A percentile compares a stretch with the other conserved stretches of the same genome.
Evolutionary conservation across 169 alveolate species (phyloP).

Genomic region (Plasmodium ovale): DNA sequence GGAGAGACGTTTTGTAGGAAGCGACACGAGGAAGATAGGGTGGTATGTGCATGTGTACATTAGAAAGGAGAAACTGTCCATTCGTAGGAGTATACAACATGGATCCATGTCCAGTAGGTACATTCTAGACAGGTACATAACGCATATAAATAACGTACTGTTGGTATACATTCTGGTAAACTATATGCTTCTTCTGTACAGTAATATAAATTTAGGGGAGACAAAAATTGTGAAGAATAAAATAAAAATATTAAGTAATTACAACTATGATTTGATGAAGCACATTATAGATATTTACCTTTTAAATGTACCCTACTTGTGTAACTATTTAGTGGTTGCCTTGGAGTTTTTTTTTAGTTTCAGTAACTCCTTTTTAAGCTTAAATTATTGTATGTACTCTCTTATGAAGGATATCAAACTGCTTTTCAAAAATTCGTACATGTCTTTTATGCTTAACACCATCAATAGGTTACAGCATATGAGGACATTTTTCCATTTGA

Average conservation of each 20-base stretch:
- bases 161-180: conserved; percentile 11
- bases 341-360: conserved; percentile 38
- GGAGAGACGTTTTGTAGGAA: not conserved
- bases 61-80: not conserved
- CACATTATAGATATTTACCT: conserved; percentile 17
- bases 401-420: conserved; percentile 19
- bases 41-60: conserved; percentile 14
- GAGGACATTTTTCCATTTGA: conserved; percentile 44
- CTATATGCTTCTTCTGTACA: conserved; percentile 7
- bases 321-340: conserved; percentile 35
- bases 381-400: conserved; percentile 12
- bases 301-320: conserved; percentile 57
- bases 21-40: conserved; percentile 42
- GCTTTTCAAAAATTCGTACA: not conserved
- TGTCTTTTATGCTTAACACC: conserved; percentile 27
- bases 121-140: conserved; percentile 31
- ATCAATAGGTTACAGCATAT: conserved; percentile 28
- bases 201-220: not conserved
- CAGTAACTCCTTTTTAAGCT: conserved; percentile 5
- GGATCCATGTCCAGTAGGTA: not conserved
- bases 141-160: conserved; percentile 36
- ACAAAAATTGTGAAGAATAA: conserved; percentile 10
- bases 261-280: conserved; percentile 40
- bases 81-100: not conserved
- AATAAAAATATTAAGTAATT: conserved; percentile 8